phyloP scores from a whole-genome alignment of 164 flowering plant genomes.

The Nelumbo lutea region DNA sequence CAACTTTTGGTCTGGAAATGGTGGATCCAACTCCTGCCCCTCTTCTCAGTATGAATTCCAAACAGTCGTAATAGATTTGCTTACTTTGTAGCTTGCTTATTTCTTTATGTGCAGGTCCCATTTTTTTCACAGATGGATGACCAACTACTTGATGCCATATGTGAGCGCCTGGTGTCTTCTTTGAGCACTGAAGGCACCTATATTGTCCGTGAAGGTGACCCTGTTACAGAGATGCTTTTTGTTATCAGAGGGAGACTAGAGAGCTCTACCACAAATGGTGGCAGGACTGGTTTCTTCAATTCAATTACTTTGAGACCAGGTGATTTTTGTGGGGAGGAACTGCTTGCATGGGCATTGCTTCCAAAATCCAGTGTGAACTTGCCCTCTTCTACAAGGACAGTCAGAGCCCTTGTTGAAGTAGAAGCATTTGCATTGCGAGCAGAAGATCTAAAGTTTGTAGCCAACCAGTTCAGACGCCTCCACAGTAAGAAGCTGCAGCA shows the following conservation, averaged over 20 bases:
- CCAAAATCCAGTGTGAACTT: constrained; percentile 66
- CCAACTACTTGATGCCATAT: constrained; percentile 93
- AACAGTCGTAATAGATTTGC: background rate
- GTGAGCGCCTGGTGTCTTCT: constrained; percentile 83
- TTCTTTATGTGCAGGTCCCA: constrained; percentile 58
- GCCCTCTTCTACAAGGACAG: constrained; percentile 87
- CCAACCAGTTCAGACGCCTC: constrained; percentile 82
- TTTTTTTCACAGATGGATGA: constrained; percentile 97
- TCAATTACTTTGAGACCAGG: constrained; percentile 72
- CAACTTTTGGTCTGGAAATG: too few species aligned
- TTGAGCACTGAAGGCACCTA: constrained; percentile 77
- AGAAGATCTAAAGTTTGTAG: constrained; percentile 87
- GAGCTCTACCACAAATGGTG: constrained; percentile 92
- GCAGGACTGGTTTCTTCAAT: constrained; percentile 87
- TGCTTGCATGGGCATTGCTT: constrained; percentile 81
- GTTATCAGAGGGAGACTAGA: constrained; percentile 84
- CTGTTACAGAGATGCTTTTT: constrained; percentile 88
- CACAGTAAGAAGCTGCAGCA: constrained; percentile 91
- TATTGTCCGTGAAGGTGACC: constrained; percentile 92
- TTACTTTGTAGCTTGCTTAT: background rate
- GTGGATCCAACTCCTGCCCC: too few species aligned
- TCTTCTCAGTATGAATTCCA: too few species aligned
- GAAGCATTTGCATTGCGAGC: constrained; percentile 85
- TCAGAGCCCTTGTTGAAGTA: constrained; percentile 66
- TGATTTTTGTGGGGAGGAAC: constrained; percentile 92